These are phyloP conservation scores for Lagerstroemia fauriei DNA, from an alignment of 441 rosid species.

Conservation along the genomic window DNA sequence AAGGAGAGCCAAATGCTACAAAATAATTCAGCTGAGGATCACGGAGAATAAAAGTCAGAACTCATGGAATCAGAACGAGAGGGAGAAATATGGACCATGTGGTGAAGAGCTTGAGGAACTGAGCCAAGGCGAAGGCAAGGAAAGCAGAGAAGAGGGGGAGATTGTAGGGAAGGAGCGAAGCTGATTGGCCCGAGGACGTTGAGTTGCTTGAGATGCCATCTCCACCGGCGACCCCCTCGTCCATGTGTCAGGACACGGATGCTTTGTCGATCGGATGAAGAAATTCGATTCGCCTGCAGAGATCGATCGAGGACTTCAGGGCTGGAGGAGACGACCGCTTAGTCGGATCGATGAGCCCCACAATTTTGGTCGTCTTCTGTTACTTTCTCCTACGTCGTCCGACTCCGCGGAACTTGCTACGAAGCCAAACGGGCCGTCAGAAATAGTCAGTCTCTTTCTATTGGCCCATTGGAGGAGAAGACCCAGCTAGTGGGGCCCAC, in stretches of 20 bases:
- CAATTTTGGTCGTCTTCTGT: neutral
- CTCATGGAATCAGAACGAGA: neutral
- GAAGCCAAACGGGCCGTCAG: neutral
- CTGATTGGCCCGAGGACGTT: conserved; percentile 36
- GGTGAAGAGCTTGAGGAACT: conserved; percentile 91
- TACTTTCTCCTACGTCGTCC: neutral
- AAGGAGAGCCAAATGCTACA: neutral
- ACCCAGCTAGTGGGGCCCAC: neutral
- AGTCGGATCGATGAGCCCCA: neutral
- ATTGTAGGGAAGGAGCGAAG: conserved; percentile 52
- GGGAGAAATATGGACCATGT: conserved; percentile 60
- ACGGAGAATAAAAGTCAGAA: neutral
- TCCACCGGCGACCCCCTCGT: conserved; percentile 66
- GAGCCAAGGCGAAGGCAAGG: conserved; percentile 87
- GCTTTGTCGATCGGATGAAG: neutral
- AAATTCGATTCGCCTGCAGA: neutral
- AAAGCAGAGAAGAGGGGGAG: conserved; percentile 85
- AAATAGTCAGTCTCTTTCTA: neutral
- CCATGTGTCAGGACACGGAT: conserved; percentile 34
- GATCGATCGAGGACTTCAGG: neutral
- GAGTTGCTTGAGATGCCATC: conserved; percentile 49
- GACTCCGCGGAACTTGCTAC: neutral
- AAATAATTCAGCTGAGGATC: neutral
- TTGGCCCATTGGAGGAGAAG: neutral
- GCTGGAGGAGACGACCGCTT: neutral